Evolutionary conservation across 2,329 filamentous ascomycete species (phyloP), one percentile per base, ranked within the genome.

Genomic region (Mycosphaerella sp.): DNA sequence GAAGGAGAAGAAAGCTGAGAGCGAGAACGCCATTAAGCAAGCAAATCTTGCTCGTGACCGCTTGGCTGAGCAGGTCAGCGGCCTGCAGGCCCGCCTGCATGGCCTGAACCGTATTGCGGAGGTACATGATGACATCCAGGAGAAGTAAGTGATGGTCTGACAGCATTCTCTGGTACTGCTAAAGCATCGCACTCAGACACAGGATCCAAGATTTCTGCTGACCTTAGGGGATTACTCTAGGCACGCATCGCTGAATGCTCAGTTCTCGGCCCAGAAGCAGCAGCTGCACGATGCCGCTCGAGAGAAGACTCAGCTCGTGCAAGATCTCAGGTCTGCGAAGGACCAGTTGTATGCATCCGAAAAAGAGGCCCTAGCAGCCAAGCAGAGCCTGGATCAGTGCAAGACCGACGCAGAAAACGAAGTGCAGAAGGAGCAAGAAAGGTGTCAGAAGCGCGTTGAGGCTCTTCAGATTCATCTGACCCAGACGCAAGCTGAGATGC

Each of bases 11-110:
- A 53, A 50, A 40, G 48, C 46, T 28, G 44, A 59, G 18, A 34
- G 43, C 10, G 45, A 55, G 5, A 59, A 60, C 41, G 44, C 46
- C 9, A 17, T 56, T 30, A 55, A 53, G 51, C 48, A 39, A 14
- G 7, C 57, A 17, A 35, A 14, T 6, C 43, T 18, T 27, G 49
- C 57, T 34, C 30, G 18, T 27, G 47, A 53, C 16, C 44, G 45
- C 12, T 32, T 55, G 10, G 14, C 44, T 18, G 51, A 49, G 18
- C 21, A 50, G 14, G 41, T 50, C 13, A 21, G 43, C 9, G 14
- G 21, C 30, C 17, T 41, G 13, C 34, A 46, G 27, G 34, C 14
- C 28, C 41, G 41, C 13, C 21, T 37, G 7, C 21, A 39, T 7
- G 41, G 44, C 10, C 48, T 50, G n/a, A 32, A 18, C 5, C 3